phyloP scores from a whole-genome alignment of 139 green algal genomes.

The Picochlorum sp. region DNA sequence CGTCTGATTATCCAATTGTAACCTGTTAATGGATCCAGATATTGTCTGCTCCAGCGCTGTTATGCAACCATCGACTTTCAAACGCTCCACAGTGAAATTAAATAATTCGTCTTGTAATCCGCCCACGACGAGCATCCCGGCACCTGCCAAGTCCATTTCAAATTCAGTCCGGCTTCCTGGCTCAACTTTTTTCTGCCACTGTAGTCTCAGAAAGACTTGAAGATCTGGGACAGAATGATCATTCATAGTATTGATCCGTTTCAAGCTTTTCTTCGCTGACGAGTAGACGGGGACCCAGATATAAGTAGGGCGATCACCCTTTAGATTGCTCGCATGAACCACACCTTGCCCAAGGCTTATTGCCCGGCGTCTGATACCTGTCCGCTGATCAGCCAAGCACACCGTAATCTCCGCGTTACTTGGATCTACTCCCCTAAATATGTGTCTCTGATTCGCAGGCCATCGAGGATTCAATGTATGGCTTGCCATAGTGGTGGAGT shows the following conservation, averaged over 20 bases:
- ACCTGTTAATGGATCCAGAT: conserved; percentile 35
- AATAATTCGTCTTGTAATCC: conserved; percentile 71
- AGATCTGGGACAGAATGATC: conserved; percentile 1
- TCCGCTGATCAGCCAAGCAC: conserved; percentile 24
- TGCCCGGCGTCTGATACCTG: conserved; percentile 1
- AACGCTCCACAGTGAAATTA: conserved; percentile 53
- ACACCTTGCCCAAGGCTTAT: conserved; percentile 23
- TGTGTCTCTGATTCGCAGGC: conserved; percentile 11
- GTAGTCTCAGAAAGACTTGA: conserved; percentile 60
- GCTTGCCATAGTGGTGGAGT: conserved; percentile 6
- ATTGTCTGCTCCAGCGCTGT: conserved; percentile 21
- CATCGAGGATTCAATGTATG: conserved; percentile 37
- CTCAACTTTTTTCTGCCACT: conserved; percentile 38
- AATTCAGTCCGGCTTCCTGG: conserved; percentile 31
- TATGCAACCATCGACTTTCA: conserved; percentile 11
- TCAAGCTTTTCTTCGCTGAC: not conserved
- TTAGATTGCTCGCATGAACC: conserved; percentile 30
- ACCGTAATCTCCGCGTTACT: conserved; percentile 23
- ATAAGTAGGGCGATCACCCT: conserved; percentile 50
- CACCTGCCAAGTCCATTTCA: conserved; percentile 49
- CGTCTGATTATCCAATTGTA: conserved; percentile 86
- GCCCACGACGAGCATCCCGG: conserved; percentile 50
- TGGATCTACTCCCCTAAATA: conserved; percentile 28
- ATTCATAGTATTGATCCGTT: not conserved
- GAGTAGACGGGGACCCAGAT: conserved; percentile 58